phyloP scores from a whole-genome alignment of 352 stramenopile species.

The Globisporangium spinosum region DNA sequence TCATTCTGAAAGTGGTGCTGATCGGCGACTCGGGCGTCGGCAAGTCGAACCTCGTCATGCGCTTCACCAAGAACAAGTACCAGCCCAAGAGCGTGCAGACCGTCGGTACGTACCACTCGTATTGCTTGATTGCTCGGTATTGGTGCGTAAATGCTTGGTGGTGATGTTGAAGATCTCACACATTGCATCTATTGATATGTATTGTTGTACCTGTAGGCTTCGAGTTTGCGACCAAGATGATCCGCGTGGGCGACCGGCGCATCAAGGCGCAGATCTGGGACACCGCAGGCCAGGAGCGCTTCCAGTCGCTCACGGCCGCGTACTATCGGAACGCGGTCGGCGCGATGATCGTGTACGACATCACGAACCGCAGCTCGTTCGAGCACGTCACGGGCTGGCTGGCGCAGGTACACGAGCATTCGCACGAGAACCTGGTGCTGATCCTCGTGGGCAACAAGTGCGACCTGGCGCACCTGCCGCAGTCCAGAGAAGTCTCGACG shows the following conservation, averaged over 20 bases:
- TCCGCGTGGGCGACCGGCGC: slow-evolving; percentile 75
- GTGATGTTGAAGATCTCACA: not conserved
- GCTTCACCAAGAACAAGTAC: slow-evolving; percentile 90
- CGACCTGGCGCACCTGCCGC: slow-evolving; percentile 70
- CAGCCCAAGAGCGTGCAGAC: slow-evolving; percentile 72
- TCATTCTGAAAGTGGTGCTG: slow-evolving; percentile 85
- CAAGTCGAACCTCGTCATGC: slow-evolving; percentile 86
- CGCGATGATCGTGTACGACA: slow-evolving; percentile 92
- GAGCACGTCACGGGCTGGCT: slow-evolving; percentile 79
- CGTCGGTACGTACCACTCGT: slow-evolving; percentile 29
- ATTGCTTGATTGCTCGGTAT: not conserved
- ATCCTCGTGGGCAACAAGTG: slow-evolving; percentile 89
- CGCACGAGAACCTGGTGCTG: slow-evolving; percentile 78
- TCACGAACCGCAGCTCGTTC: slow-evolving; percentile 85
- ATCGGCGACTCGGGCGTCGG: slow-evolving; percentile 87
- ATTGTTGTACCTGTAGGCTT: slow-evolving; percentile 30
- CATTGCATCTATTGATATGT: not conserved
- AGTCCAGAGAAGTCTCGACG: slow-evolving; percentile 81
- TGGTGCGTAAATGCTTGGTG: not conserved
- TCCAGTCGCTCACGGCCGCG: slow-evolving; percentile 89
- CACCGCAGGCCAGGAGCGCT: slow-evolving; percentile 87
- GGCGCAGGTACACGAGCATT: slow-evolving; percentile 76
- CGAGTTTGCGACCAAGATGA: slow-evolving; percentile 86
- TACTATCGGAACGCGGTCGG: slow-evolving; percentile 91
- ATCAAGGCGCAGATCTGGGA: slow-evolving; percentile 90